Base-by-base conservation (phyloP, 2,329 filamentous ascomycete species). In the Exophiala aquamarina region DNA sequence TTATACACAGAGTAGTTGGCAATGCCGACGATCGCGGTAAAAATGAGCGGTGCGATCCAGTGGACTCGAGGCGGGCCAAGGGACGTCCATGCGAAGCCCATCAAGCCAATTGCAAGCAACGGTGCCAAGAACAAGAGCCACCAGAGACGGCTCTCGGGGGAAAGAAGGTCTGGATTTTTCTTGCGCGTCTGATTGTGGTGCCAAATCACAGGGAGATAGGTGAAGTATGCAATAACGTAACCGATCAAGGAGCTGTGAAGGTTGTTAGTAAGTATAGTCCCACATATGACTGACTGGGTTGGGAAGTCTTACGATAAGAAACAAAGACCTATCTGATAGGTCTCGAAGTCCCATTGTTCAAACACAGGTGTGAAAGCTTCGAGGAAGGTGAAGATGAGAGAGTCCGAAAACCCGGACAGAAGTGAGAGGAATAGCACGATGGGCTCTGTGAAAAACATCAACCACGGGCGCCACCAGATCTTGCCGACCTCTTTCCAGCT, bases 341-440 rank as follows among this genome's bases (percentile, higher is more conserved):
- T 69, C 29, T 69, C 66, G 63, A 86, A 85, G 20, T 70, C 58
- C 77, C 79, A 85, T 52, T 83, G 73, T 33, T 71, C 63, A 54
- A 82, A 82, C 3, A 86, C 81, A 0, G 79, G 70, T 2, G 69
- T 65, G 50, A 83, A 83, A 0, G 77, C 81, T 59, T 85, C 78
- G 31, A 85, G 74, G 63, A 83, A 83, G 67, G 81, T 83, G 67
- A 84, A 85, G 59, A 85, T 83, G 34, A 85, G 70, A 1, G 81
- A 79, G 52, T 85, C 82, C 47, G 74, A 78, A 70, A 85, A 84
- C 20, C 82, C 82, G 42, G 74, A 79, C 20, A 85, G 70, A 3
- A 84, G 67, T 8, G 81, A 84, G 2, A 85, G 67, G 35, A 69
- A 76, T 34, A 78, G 67, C 7, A 85, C 82, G 50, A 86, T 86